Evolutionary conservation across 2,329 filamentous ascomycete genomes (phyloP), one percentile per base, ranked within the genome.

Genomic region (Diplocarpon mali): DNA sequence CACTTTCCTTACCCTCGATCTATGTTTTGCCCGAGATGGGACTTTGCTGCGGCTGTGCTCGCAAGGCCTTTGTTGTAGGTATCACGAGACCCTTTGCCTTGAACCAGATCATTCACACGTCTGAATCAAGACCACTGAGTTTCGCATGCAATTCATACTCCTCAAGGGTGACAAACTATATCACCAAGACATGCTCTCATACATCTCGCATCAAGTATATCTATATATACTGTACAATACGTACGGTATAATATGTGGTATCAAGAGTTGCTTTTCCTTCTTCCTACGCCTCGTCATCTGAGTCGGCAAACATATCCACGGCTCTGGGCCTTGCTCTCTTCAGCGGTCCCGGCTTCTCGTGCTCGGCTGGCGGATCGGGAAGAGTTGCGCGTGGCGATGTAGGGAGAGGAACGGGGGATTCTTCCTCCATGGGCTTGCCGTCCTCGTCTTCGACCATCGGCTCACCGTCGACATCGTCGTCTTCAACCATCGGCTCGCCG

Each of bases 241-340:
- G 20, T 24, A 24, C 20, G 7, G 20, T 7, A 24, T 24, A 7
- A 7, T 24, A 24, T 24, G 20, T 24, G 20, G 20, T 7, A 7
- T 24, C 20, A 24, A 24, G 20, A 24, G 20, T 7, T 24, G 20
- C 20, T 24, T 24, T n/a, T n/a, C n/a, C n/a, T n/a, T 7, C 20
- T 24, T 24, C 20, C 20, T 24, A 24, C 7, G 3, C 53, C 29
- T 61, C 59, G 47, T 57, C 73, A 53, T 84, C 84, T 4, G 81
- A 84, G 61, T 84, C 83, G 10, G 83, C 85, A 74, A 92, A 93
- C 85, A 92, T 89, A 60, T 92, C 85, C 54, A 84, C 83, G 4
- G 85, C 85, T 54, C 79, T 78, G 63, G 85, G 82, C 46, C 58
- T 46, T 44, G 51, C 47, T 27, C 49, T 47, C 42, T 49, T 43